Conservation (phyloP, 2,329 filamentous ascomycete species). For the Colletotrichum chlorophyti region DNA sequence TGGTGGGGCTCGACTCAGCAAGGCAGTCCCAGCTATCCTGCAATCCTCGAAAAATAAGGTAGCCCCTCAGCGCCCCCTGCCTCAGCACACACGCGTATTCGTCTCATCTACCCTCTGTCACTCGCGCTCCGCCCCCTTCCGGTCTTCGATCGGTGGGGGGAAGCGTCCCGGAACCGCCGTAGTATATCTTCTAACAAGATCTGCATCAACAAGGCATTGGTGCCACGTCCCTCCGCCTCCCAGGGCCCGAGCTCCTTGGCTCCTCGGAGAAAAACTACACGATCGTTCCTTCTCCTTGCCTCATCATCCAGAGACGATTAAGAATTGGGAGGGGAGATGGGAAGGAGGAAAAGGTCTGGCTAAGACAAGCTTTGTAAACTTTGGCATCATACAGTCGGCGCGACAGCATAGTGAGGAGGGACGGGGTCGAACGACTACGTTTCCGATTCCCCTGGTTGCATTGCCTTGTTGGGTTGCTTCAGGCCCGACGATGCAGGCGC, state of each 20-base stretch:
- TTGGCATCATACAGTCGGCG: slow-evolving; percentile 22
- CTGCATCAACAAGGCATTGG: slow-evolving; percentile 26
- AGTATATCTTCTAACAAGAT: slow-evolving; percentile 33
- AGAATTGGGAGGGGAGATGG: slow-evolving; percentile 19
- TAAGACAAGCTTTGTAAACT: slow-evolving; percentile 23
- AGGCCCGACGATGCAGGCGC: slow-evolving; percentile 6
- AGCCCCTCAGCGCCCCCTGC: slow-evolving; percentile 19
- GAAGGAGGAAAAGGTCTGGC: slow-evolving; percentile 18
- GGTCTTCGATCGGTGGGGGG: slow-evolving; percentile 33
- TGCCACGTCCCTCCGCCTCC: slow-evolving; percentile 6
- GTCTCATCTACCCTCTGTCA: slow-evolving; percentile 34
- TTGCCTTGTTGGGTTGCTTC: neutral
- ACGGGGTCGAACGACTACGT: slow-evolving; percentile 14
- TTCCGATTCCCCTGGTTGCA: slow-evolving; percentile 10
- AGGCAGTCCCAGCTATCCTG: slow-evolving; percentile 12
- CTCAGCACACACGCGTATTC: slow-evolving; percentile 24
- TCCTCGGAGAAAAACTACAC: neutral
- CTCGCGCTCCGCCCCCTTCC: slow-evolving; percentile 33
- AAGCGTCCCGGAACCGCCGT: slow-evolving; percentile 25
- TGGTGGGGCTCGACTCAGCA: slow-evolving; percentile 7
- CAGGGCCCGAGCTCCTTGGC: neutral
- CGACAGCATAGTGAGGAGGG: slow-evolving; percentile 7
- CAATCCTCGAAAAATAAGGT: slow-evolving; percentile 24
- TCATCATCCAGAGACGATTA: slow-evolving; percentile 12
- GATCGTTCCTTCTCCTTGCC: neutral